Conservation (phyloP, 805 yeast genomes). For the Jamesozyma hellenica region DNA sequence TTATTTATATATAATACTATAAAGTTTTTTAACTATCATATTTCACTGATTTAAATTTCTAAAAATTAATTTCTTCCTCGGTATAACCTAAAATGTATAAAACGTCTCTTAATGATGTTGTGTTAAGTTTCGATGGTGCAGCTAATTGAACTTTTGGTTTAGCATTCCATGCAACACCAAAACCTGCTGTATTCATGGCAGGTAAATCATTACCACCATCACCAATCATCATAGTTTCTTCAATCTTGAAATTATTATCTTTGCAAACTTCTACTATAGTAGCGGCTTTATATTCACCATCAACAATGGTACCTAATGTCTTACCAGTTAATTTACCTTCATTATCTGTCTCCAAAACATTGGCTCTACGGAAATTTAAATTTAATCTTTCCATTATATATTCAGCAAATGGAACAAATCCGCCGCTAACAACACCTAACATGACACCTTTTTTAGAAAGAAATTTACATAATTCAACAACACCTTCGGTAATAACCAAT, state of each 20-base stretch:
- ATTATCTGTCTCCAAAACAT: slow-evolving; percentile 43
- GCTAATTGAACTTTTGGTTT: slow-evolving; percentile 79
- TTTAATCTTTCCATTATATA: slow-evolving; percentile 57
- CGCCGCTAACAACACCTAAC: slow-evolving; percentile 88
- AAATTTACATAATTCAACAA: slow-evolving; percentile 53
- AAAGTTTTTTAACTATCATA: too few relatives aligned
- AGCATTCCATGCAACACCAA: slow-evolving; percentile 95
- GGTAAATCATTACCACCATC: slow-evolving; percentile 94
- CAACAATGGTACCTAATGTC: slow-evolving; percentile 73
- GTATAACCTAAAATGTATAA: slow-evolving; percentile 71
- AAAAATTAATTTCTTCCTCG: slow-evolving; percentile 40
- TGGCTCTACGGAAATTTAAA: slow-evolving; percentile 85
- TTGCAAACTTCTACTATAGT: slow-evolving; percentile 53
- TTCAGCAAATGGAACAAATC: slow-evolving; percentile 81
- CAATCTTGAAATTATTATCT: slow-evolving; percentile 42
- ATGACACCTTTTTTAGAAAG: slow-evolving; percentile 54
- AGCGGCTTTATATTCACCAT: slow-evolving; percentile 74
- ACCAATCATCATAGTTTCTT: slow-evolving; percentile 71
- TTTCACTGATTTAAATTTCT: too few relatives aligned
- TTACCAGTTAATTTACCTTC: slow-evolving; percentile 55
- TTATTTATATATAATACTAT: too few relatives aligned
- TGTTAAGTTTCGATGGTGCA: slow-evolving; percentile 78
- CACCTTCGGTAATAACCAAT: slow-evolving; percentile 78
- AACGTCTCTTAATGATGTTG: slow-evolving; percentile 61
- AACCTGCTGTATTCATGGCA: slow-evolving; percentile 89